Percentiles rank a stretch among this genome's conserved stretches.
phyloP scores from a whole-genome alignment of 2,329 filamentous ascomycete genomes.

The Colletotrichum sublineola region DNA sequence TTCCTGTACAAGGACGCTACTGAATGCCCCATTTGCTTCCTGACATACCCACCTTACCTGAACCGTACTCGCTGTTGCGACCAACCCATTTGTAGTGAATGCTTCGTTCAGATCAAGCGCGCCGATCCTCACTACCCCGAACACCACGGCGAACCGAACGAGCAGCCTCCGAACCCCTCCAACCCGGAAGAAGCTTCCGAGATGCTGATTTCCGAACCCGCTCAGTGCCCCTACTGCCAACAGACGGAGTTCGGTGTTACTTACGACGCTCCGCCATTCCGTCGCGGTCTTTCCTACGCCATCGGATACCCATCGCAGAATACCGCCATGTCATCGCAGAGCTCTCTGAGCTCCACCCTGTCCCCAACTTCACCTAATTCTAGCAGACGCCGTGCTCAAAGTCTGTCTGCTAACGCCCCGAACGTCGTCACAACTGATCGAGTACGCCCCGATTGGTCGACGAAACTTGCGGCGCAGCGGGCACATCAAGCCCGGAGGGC shows the following conservation, averaged over 20 bases:
- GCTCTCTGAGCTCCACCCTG: conserved; percentile 76
- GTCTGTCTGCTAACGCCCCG: conserved; percentile 84
- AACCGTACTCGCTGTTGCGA: conserved; percentile 97
- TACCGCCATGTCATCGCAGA: conserved; percentile 88
- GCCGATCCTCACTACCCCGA: conserved; percentile 92
- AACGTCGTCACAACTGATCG: conserved; percentile 93
- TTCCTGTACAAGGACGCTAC: conserved; percentile 91
- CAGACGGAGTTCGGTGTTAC: conserved; percentile 97
- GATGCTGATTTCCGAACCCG: conserved; percentile 89
- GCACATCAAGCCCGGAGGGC: conserved; percentile 88
- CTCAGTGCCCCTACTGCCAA: conserved; percentile 94
- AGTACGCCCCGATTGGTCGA: conserved; percentile 93
- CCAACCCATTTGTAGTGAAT: conserved; percentile 97
- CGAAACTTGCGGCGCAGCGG: conserved; percentile 86
- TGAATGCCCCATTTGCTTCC: conserved; percentile 96
- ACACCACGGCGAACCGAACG: conserved; percentile 68
- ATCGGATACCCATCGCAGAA: conserved; percentile 64
- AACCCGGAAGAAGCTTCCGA: conserved; percentile 66
- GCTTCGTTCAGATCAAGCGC: conserved; percentile 98
- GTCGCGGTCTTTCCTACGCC: conserved; percentile 82
- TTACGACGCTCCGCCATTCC: conserved; percentile 90
- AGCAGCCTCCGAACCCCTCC: conserved; percentile 52
- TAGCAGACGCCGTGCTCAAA: conserved; percentile 64
- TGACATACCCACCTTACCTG: conserved; percentile 94
- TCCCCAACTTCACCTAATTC: conserved; percentile 57